These are phyloP conservation scores for Mycena kentingensis DNA, from an alignment of 768 basidiomycete genomes.

Conservation along the genomic window DNA sequence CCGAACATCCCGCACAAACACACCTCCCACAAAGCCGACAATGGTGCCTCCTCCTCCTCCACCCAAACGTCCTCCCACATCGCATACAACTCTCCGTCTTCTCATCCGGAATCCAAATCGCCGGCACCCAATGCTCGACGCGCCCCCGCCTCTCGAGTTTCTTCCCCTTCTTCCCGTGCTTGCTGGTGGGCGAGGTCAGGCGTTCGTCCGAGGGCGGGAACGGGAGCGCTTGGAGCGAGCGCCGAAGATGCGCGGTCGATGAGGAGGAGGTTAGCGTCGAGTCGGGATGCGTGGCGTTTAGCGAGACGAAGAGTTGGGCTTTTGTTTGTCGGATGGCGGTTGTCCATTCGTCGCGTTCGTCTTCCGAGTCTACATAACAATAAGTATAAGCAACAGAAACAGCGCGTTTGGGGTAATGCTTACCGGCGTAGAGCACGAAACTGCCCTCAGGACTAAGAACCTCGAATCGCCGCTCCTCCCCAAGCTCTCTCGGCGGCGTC, in stretches of 20 bases:
- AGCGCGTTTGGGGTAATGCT: constrained; percentile 14
- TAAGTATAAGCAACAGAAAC: constrained; percentile 4
- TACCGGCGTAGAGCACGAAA: constrained; percentile 74
- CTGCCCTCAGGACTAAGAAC: constrained; percentile 76
- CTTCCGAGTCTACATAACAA: constrained; percentile 49
- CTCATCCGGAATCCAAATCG: constrained; percentile 90
- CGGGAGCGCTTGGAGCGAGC: constrained; percentile 71
- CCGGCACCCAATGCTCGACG: constrained; percentile 85
- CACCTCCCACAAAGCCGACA: constrained; percentile 85
- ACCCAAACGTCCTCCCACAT: constrained; percentile 75
- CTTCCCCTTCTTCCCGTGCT: constrained; percentile 25
- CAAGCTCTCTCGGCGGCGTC: constrained; percentile 42
- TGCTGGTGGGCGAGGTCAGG: constrained; percentile 32
- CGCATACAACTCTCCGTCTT: constrained; percentile 85
- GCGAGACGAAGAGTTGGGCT: constrained; percentile 63
- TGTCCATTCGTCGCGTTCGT: constrained; percentile 68
- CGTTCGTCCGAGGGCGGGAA: constrained; percentile 59
- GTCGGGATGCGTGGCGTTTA: constrained; percentile 73
- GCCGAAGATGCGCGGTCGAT: constrained; percentile 74
- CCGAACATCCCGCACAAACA: constrained; percentile 84
- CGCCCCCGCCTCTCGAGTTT: constrained; percentile 43
- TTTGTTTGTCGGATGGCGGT: constrained; percentile 70
- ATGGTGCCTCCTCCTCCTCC: constrained; percentile 80
- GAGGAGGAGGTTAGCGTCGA: constrained; percentile 80
- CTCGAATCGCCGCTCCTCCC: constrained; percentile 65